Percentiles rank a stretch among this genome's conserved stretches.
phyloP scores from a whole-genome alignment of 345 rosid genomes.

The Citrus hindsii region DNA sequence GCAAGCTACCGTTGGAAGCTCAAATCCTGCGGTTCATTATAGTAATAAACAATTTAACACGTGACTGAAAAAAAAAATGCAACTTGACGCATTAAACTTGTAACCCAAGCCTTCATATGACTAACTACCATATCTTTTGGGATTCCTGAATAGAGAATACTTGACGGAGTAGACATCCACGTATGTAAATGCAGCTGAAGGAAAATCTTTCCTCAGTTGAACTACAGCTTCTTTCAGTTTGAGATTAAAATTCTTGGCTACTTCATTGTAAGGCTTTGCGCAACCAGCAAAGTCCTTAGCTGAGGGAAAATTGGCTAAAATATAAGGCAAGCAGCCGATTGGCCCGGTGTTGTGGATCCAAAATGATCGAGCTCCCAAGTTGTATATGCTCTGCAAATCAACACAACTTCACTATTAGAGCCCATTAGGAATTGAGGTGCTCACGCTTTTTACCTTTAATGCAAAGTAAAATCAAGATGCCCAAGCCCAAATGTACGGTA shows the following conservation, averaged over 20 bases:
- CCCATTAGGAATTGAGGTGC: too few species aligned
- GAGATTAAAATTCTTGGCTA: slow-evolving; percentile 45
- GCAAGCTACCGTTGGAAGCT: slow-evolving; percentile 25
- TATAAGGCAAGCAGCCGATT: slow-evolving; percentile 57
- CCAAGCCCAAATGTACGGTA: too few species aligned
- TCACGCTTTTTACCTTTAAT: too few species aligned
- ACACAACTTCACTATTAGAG: not conserved
- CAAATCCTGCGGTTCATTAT: slow-evolving; percentile 22
- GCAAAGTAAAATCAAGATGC: too few species aligned
- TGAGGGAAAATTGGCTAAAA: slow-evolving; percentile 23
- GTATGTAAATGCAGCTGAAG: slow-evolving; percentile 39
- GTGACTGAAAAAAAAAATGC: not conserved
- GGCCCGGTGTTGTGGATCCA: slow-evolving; percentile 85
- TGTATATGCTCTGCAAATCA: slow-evolving; percentile 37
- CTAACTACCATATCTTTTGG: slow-evolving; percentile 39
- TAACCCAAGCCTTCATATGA: not conserved
- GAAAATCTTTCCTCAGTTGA: slow-evolving; percentile 33
- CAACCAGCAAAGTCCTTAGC: slow-evolving; percentile 49
- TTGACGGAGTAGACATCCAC: slow-evolving; percentile 54
- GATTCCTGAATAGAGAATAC: slow-evolving; percentile 38
- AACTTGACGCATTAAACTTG: not conserved
- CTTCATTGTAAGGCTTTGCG: slow-evolving; percentile 38
- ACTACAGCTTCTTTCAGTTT: slow-evolving; percentile 29
- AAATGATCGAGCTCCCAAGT: slow-evolving; percentile 45
- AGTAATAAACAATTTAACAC: not conserved